Conservation (phyloP, 2,329 filamentous ascomycete species). For the Xylaria sp. region DNA sequence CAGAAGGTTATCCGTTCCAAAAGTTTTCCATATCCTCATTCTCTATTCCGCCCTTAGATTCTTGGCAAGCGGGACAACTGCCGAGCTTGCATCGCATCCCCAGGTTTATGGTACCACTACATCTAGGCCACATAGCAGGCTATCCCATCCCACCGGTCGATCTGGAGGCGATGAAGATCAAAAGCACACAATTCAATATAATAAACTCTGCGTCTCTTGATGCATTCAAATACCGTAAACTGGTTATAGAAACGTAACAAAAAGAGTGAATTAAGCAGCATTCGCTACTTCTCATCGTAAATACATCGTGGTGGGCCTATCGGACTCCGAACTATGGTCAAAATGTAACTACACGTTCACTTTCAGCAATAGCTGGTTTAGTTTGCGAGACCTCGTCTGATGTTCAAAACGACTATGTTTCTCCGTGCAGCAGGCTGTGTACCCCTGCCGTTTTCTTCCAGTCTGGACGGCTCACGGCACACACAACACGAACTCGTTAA, state of each 20-base stretch:
- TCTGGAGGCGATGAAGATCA: conserved; percentile 12
- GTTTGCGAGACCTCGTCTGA: conserved; percentile 26
- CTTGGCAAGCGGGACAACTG: conserved; percentile 17
- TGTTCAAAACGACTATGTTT: conserved; percentile 29
- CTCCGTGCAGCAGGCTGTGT: conserved; percentile 14
- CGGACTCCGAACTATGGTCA: not conserved
- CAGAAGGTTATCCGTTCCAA: conserved; percentile 14
- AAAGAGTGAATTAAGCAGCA: not conserved
- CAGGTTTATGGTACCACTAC: not conserved
- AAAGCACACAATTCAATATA: not conserved
- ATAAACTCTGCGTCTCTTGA: not conserved
- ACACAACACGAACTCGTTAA: not conserved
- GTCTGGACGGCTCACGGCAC: conserved; percentile 9
- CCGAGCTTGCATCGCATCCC: not conserved
- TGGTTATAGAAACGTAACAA: not conserved
- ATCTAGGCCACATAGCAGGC: not conserved
- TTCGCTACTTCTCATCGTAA: not conserved
- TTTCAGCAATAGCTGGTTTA: not conserved
- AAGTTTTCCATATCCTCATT: not conserved
- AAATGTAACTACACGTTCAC: conserved; percentile 19
- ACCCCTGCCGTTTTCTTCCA: conserved; percentile 8
- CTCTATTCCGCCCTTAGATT: conserved; percentile 6
- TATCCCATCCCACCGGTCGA: not conserved
- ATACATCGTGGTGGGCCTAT: not conserved
- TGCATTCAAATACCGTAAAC: not conserved